Percentiles rank a stretch among this genome's conserved stretches.
phyloP scores from a whole-genome alignment of 73 alveolate genomes.

The Paramecium tetraurelia region DNA sequence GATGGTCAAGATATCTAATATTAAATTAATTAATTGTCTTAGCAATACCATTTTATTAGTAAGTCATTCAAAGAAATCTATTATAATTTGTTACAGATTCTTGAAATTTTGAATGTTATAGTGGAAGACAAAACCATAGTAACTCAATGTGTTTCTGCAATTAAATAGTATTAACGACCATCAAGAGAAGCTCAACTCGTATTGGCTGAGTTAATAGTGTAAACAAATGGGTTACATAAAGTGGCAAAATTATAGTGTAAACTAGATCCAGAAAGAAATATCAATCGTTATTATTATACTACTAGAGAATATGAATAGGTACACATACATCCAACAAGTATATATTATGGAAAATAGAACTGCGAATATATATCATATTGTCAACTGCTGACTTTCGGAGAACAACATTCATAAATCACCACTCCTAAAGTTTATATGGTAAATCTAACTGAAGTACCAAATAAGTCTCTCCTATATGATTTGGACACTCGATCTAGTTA shows the following conservation, averaged over 20 bases:
- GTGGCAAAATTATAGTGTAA: slow-evolving; percentile 1
- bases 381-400: background rate
- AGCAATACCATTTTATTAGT: slow-evolving; percentile 7
- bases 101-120: slow-evolving; percentile 38
- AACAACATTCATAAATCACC: background rate
- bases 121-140: slow-evolving; percentile 38
- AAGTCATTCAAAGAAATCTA: slow-evolving; percentile 55
- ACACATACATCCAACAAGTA: background rate
- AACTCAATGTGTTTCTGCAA: background rate
- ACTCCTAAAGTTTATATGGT: slow-evolving; percentile 18
- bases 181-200: background rate
- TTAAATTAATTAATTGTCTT: slow-evolving; percentile 7
- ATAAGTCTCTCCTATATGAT: slow-evolving; percentile 20
- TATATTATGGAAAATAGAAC: background rate
- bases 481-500: slow-evolving; percentile 18
- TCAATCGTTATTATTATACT: slow-evolving; percentile 21
- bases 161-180: slow-evolving; percentile 21
- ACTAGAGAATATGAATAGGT: slow-evolving; percentile 27
- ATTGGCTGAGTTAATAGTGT: background rate
- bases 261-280: background rate
- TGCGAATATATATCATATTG: background rate
- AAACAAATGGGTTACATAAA: slow-evolving; percentile 31
- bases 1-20: slow-evolving; percentile 28
- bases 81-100: slow-evolving; percentile 41
- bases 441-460: slow-evolving; percentile 46